Percentiles rank a stretch among this genome's conserved stretches.
Evolutionary conservation across 257 asterid species (phyloP).

Genomic region (Petunia axillaris): DNA sequence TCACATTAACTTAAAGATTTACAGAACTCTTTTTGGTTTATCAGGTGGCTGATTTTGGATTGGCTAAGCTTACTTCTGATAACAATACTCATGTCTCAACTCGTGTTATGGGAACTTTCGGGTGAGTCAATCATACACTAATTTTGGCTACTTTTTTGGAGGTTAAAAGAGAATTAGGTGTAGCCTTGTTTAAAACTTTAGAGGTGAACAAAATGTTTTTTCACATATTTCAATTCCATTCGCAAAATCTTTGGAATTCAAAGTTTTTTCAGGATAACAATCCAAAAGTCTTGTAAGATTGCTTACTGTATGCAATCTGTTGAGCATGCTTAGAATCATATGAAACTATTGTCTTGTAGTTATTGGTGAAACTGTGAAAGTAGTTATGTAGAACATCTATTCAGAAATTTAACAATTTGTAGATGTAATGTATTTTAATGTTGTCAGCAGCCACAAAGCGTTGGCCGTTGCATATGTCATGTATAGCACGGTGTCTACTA

Average conservation of each 20-base stretch:
- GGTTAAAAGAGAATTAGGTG: no score
- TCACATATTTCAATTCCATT: no score
- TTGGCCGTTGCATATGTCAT: not conserved
- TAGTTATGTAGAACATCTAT: not conserved
- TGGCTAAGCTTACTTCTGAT: constrained; percentile 90
- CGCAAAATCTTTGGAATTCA: not conserved
- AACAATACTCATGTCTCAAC: constrained; percentile 90
- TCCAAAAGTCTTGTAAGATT: no score
- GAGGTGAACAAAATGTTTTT: no score
- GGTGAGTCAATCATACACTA: constrained; percentile 42
- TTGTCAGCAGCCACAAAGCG: not conserved
- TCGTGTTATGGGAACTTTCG: constrained; percentile 98
- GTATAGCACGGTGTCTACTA: not conserved
- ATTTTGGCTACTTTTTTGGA: not conserved
- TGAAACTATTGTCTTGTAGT: no score
- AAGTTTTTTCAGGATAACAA: no score
- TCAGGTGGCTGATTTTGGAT: constrained; percentile 96
- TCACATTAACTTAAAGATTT: not conserved
- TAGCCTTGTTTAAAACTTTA: no score
- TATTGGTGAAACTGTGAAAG: not conserved
- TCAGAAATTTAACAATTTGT: not conserved
- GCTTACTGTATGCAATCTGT: no score
- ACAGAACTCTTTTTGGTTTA: not conserved
- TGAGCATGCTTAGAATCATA: no score
- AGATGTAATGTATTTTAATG: not conserved